Conservation (phyloP, 2,329 filamentous ascomycete genomes). For the Arthrobotrys megalospora region DNA sequence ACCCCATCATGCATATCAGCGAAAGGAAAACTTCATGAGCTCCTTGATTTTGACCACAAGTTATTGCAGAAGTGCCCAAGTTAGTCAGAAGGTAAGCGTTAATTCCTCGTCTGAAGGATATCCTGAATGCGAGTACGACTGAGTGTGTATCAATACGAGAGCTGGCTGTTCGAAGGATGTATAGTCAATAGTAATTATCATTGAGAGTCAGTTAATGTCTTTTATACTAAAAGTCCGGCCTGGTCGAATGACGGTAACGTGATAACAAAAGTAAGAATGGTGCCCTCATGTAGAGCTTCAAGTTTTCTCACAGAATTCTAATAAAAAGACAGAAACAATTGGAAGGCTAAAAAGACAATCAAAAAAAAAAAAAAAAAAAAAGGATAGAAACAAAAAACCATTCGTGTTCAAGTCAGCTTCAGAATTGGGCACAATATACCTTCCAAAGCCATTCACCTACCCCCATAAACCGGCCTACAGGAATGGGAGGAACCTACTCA, state of each 20-base stretch:
- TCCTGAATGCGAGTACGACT: too few relatives aligned
- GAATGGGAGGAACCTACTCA: slow-evolving; percentile 39
- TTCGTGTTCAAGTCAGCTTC: background rate
- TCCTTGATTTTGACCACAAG: too few relatives aligned
- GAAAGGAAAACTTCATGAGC: too few relatives aligned
- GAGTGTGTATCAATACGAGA: too few relatives aligned
- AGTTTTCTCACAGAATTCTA: background rate
- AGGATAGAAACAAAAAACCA: background rate
- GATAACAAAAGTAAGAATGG: background rate
- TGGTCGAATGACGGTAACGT: background rate
- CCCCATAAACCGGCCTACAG: slow-evolving; percentile 27
- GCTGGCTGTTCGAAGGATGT: too few relatives aligned
- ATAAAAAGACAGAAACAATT: background rate
- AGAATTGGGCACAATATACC: background rate
- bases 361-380: background rate
- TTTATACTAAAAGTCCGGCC: background rate
- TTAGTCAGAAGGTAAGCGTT: too few relatives aligned
- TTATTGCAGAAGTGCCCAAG: too few relatives aligned
- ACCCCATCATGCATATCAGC: too few relatives aligned
- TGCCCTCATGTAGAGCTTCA: background rate
- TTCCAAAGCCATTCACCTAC: slow-evolving; percentile 4
- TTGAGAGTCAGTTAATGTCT: slow-evolving; percentile 1
- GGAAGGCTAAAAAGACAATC: slow-evolving; percentile 8
- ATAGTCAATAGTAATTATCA: slow-evolving; percentile 13
- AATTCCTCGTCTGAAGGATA: too few relatives aligned